Evolutionary conservation across 129 eudicot genomes (phyloP), one percentile per base, ranked within the genome.

Genomic region (sunflower (Helianthus annuus)): DNA sequence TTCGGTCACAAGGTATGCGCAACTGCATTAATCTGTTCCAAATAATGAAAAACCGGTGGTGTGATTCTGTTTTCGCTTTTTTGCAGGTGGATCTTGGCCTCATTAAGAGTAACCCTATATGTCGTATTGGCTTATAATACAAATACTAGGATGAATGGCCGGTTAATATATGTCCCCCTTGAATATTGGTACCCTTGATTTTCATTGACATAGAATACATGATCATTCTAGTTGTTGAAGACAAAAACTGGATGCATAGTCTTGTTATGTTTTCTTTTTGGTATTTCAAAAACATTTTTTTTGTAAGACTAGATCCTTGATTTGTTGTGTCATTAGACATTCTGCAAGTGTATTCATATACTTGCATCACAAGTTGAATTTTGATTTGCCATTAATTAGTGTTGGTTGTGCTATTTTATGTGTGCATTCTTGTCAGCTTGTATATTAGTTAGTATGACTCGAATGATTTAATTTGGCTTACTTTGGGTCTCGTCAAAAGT

Each of bases 1-100:
- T 90, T 94, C n/a, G 99, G 99, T 16, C 97, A 86, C 88, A 94
- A 94, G 96, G 99, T 94, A 75, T 56, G 52, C 53, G n/a, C 29
- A 42, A 51, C 22, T 14, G 5, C 46, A 66, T 39, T 36, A 29
- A 24, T 15, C 66, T 53, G 13, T 16, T 48, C 8, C 10, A 44
- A 34, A 42, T 48, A 57, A 51, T 62, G 36, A 15, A 9, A 44
- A 60, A 78, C 64, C 12, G 14, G 13, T 63, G 34, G 16, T 39
- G n/a, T 66, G 56, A 48, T 72, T 60, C 42, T 42, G 13, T 32
- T 66, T 38, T 69, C 16, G 14, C 42, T 24, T 24, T 55, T 80
- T 66, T 70, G 72, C 84, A 94, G 98, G 98, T 94, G 81, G 97
- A 94, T 80, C 91, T 94, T 4, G 74, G 87, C 61, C 93, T 94